Evolutionary conservation across 2,329 filamentous ascomycete species (phyloP).

Genomic region (Clonostachys byssicola): DNA sequence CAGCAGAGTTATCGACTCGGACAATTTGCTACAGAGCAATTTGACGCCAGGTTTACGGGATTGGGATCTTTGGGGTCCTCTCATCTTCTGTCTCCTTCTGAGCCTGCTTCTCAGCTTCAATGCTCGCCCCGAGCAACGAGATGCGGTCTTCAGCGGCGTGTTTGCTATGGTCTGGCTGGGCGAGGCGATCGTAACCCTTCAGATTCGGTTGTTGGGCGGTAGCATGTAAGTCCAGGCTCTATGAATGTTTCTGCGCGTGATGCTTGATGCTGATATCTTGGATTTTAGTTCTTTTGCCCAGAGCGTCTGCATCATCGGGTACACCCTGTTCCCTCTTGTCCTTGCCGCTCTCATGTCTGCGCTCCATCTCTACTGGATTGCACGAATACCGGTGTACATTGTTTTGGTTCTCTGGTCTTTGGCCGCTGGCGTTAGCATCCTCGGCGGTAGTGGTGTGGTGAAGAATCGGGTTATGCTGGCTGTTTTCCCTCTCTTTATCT

Average conservation of each 20-base stretch:
- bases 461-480: slow-evolving; percentile 92
- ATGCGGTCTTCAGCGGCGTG: slow-evolving; percentile 89
- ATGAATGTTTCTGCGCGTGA: too few relatives aligned
- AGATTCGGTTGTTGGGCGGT: slow-evolving; percentile 93
- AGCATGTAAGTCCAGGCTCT: slow-evolving; percentile 72
- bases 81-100: slow-evolving; percentile 88
- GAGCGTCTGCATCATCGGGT: slow-evolving; percentile 95
- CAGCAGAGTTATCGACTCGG: slow-evolving; percentile 59
- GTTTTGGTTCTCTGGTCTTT: slow-evolving; percentile 88
- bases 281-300: slow-evolving; percentile 84
- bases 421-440: slow-evolving; percentile 91
- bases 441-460: slow-evolving; percentile 91
- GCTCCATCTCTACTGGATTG: slow-evolving; percentile 71
- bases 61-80: slow-evolving; percentile 97
- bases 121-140: slow-evolving; percentile 75
- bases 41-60: slow-evolving; percentile 91
- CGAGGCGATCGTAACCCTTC: slow-evolving; percentile 92
- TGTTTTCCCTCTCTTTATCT: slow-evolving; percentile 91
- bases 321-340: slow-evolving; percentile 94
- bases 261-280: too few relatives aligned
- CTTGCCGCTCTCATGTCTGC: slow-evolving; percentile 89
- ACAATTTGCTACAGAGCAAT: slow-evolving; percentile 56
- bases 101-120: slow-evolving; percentile 84
- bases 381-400: slow-evolving; percentile 85
- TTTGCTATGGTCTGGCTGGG: slow-evolving; percentile 97